Conservation (phyloP, 2,329 filamentous ascomycete genomes). For the Botryotinia convoluta region DNA sequence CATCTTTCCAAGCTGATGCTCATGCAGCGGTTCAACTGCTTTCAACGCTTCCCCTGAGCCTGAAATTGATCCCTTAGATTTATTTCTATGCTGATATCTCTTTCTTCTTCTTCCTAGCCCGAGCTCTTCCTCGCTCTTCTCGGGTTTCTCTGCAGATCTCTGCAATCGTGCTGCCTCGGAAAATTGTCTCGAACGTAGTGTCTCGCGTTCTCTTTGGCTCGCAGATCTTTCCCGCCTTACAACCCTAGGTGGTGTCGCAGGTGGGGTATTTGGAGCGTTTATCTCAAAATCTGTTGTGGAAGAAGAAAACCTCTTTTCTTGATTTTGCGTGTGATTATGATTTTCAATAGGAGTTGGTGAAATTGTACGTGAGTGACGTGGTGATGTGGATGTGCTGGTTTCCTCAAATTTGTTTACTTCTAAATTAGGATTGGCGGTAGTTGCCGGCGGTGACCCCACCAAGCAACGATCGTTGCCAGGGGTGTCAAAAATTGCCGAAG, state of each 20-base stretch:
- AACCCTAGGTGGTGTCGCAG: constrained; percentile 18
- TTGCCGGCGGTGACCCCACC: constrained; percentile 15
- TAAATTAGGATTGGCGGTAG: constrained; percentile 15
- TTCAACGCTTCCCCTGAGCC: constrained; percentile 32
- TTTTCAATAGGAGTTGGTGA: constrained; percentile 16
- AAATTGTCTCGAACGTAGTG: constrained; percentile 20
- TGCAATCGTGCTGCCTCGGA: constrained; percentile 18
- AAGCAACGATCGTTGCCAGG: constrained; percentile 22
- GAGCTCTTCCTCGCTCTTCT: background rate
- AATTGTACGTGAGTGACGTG: constrained; percentile 20
- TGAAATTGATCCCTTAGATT: constrained; percentile 17
- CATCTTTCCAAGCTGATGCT: constrained; percentile 50
- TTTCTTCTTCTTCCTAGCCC: constrained; percentile 17
- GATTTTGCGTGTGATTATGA: constrained; percentile 4
- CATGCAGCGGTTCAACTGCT: constrained; percentile 37
- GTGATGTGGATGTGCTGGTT: constrained; percentile 16
- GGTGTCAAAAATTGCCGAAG: constrained; percentile 6
- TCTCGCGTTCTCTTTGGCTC: constrained; percentile 20
- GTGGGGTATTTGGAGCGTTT: constrained; percentile 19
- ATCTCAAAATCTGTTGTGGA: constrained; percentile 18
- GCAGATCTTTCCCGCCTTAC: constrained; percentile 19
- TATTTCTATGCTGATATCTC: constrained; percentile 15
- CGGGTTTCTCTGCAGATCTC: constrained; percentile 14
- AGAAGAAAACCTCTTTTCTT: constrained; percentile 15
- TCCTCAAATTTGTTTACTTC: constrained; percentile 21